Percentiles rank a stretch among this genome's conserved stretches.
Conservation (phyloP, 352 stramenopile genomes). For the Pythium pyrilobum region DNA sequence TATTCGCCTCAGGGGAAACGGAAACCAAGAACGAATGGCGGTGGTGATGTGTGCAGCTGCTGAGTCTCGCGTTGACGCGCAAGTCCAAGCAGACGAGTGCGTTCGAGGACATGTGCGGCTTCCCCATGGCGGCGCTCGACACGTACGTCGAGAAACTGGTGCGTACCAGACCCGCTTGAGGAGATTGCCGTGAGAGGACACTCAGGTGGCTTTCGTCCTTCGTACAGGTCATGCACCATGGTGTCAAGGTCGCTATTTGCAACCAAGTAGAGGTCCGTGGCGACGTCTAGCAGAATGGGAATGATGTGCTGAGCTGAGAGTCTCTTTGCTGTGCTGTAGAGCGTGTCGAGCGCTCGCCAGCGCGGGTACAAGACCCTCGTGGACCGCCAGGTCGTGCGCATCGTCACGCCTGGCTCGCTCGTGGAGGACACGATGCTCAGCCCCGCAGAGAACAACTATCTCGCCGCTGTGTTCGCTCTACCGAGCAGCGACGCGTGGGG, state of each 20-base stretch:
- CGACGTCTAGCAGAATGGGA: too few species aligned
- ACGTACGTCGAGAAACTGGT: slow-evolving; percentile 81
- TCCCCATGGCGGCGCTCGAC: slow-evolving; percentile 64
- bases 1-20: too few species aligned
- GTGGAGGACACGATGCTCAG: slow-evolving; percentile 76
- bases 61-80: slow-evolving; percentile 65
- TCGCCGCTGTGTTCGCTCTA: slow-evolving; percentile 41
- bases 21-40: too few species aligned
- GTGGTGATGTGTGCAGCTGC: slow-evolving; percentile 25
- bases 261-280: slow-evolving; percentile 66
- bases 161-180: too few species aligned
- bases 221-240: slow-evolving; percentile 71
- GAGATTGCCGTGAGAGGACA: too few species aligned
- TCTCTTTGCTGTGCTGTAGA: slow-evolving; percentile 21
- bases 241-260: slow-evolving; percentile 78
- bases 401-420: slow-evolving; percentile 68
- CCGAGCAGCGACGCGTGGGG: slow-evolving; percentile 33
- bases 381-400: slow-evolving; percentile 70
- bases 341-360: slow-evolving; percentile 39
- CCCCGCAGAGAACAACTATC: slow-evolving; percentile 75
- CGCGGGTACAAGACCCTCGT: slow-evolving; percentile 57
- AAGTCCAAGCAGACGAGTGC: slow-evolving; percentile 54
- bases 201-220: too few species aligned
- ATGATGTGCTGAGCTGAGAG: too few species aligned
- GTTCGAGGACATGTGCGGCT: slow-evolving; percentile 73